Conservation (phyloP, 768 basidiomycete genomes). For the Phlegmacium glaucopus region DNA sequence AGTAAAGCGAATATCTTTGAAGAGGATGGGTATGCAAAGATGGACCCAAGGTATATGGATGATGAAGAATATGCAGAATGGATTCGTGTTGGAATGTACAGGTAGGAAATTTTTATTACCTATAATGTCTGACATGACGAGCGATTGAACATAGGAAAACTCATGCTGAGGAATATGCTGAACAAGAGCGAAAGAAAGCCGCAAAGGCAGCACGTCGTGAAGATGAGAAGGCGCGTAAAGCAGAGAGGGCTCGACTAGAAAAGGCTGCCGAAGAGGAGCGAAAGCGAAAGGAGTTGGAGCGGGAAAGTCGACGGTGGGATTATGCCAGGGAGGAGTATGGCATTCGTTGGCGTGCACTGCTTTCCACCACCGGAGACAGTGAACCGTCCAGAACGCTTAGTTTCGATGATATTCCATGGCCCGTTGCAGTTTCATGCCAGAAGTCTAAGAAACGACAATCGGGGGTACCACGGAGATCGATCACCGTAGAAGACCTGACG, state of each 20-base stretch:
- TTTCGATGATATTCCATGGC: conserved; percentile 75
- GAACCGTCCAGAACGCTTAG: conserved; percentile 26
- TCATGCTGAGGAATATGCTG: conserved; percentile 64
- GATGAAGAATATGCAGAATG: conserved; percentile 89
- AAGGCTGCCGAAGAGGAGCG: conserved; percentile 52
- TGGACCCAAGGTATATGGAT: conserved; percentile 55
- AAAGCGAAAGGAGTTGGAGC: conserved; percentile 44
- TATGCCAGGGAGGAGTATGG: conserved; percentile 55
- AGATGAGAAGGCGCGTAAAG: conserved; percentile 49
- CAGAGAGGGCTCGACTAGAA: conserved; percentile 50
- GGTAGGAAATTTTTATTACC: conserved; percentile 34
- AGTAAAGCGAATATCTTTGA: conserved; percentile 19
- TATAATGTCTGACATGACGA: conserved; percentile 2
- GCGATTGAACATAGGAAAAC: conserved; percentile 45
- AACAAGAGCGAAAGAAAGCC: conserved; percentile 54
- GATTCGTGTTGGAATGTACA: conserved; percentile 85
- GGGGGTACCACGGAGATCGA: conserved; percentile 6
- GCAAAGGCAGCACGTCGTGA: conserved; percentile 49
- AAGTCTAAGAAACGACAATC: conserved; percentile 7
- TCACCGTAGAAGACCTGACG: conserved; percentile 49
- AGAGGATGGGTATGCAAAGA: conserved; percentile 38
- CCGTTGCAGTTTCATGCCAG: conserved; percentile 38
- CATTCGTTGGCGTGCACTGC: conserved; percentile 50
- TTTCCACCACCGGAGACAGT: conserved; percentile 27
- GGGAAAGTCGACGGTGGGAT: conserved; percentile 38